Conservation (phyloP, 2,329 filamentous ascomycete genomes). For the Dothidotthia symphoricarpi region DNA sequence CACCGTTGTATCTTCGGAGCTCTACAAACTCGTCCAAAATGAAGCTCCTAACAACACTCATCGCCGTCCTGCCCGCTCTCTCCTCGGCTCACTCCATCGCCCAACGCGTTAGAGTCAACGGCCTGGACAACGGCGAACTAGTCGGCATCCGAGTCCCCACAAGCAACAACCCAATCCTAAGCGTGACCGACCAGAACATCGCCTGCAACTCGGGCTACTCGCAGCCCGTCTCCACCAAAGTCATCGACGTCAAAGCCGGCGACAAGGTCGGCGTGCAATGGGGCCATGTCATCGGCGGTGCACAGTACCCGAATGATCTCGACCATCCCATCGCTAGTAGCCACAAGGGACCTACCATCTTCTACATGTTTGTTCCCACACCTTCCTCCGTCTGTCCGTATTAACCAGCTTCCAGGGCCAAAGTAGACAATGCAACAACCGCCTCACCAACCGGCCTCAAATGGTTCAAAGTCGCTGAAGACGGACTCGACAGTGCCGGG, state of each 20-base stretch:
- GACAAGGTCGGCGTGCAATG: slow-evolving; percentile 55
- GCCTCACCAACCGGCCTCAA: slow-evolving; percentile 41
- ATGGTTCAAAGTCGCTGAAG: slow-evolving; percentile 46
- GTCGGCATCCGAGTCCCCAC: slow-evolving; percentile 52
- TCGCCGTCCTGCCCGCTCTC: slow-evolving; percentile 33
- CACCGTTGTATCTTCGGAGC: too few relatives aligned
- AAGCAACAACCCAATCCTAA: slow-evolving; percentile 53
- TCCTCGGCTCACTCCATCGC: slow-evolving; percentile 47
- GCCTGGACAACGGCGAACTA: slow-evolving; percentile 50
- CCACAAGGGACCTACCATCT: slow-evolving; percentile 48
- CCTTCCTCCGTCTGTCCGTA: not conserved
- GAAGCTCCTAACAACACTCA: slow-evolving; percentile 28
- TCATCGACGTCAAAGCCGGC: slow-evolving; percentile 53
- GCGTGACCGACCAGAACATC: slow-evolving; percentile 48
- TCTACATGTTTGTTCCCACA: slow-evolving; percentile 34
- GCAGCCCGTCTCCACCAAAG: slow-evolving; percentile 33
- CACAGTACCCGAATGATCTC: slow-evolving; percentile 47
- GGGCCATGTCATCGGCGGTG: slow-evolving; percentile 56
- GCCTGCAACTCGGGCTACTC: slow-evolving; percentile 49
- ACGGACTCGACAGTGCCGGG: slow-evolving; percentile 41
- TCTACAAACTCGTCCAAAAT: slow-evolving; percentile 13
- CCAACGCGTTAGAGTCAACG: slow-evolving; percentile 43
- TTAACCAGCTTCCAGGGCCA: slow-evolving; percentile 24
- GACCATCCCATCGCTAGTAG: slow-evolving; percentile 52
- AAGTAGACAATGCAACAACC: slow-evolving; percentile 44